These are phyloP conservation scores for Quercus ilex DNA, from an alignment of 306 rosid species.

Conservation along the genomic window DNA sequence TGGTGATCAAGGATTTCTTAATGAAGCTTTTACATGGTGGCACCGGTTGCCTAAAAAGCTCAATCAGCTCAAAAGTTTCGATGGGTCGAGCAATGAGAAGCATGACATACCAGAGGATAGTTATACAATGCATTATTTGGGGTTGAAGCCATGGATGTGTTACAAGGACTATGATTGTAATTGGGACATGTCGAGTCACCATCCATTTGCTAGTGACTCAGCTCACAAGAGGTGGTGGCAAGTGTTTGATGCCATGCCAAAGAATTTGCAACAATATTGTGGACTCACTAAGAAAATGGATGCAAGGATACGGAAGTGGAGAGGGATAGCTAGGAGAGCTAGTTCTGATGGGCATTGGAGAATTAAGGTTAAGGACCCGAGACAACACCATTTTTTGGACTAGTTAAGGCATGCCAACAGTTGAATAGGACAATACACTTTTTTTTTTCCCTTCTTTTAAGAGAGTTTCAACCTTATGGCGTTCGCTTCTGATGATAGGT, in stretches of 20 bases:
- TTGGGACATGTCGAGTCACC: constrained; percentile 50
- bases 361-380: constrained; percentile 51
- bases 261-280: constrained; percentile 45
- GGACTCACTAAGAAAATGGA: constrained; percentile 53
- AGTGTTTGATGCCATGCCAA: constrained; percentile 62
- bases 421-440: neutral
- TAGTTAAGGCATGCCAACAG: neutral
- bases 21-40: constrained; percentile 84
- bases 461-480: no score
- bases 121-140: constrained; percentile 62
- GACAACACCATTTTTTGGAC: constrained; percentile 33
- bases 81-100: neutral
- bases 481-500: no score
- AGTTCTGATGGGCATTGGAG: constrained; percentile 61
- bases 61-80: constrained; percentile 41
- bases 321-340: constrained; percentile 39
- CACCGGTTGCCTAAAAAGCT: constrained; percentile 58
- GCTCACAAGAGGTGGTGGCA: constrained; percentile 75
- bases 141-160: constrained; percentile 90
- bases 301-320: constrained; percentile 29
- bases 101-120: constrained; percentile 18
- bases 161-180: constrained; percentile 91
- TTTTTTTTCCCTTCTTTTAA: no score
- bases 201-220: constrained; percentile 51
- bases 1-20: constrained; percentile 87